phyloP scores from a whole-genome alignment of 257 asterid species.

The Cinchona pubescens region DNA sequence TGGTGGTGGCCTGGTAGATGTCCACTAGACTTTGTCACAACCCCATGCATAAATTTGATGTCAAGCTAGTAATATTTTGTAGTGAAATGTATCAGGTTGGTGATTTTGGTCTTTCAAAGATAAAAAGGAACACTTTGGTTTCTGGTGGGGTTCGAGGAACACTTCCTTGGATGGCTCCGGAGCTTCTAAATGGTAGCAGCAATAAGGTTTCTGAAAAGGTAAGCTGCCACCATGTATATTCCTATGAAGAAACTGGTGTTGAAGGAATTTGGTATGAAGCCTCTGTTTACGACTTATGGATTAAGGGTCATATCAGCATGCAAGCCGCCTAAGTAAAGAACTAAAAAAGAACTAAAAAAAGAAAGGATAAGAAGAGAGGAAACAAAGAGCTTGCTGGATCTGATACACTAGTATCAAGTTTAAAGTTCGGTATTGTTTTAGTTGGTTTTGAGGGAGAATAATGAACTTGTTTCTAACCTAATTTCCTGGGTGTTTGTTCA shows the following conservation, averaged over 20 bases:
- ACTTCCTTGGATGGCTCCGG: slow-evolving; percentile 99
- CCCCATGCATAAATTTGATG: neutral
- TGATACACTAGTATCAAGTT: neutral
- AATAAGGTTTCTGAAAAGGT: slow-evolving; percentile 89
- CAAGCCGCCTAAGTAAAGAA: neutral
- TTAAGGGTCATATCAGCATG: no score
- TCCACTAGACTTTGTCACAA: neutral
- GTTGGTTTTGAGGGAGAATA: slow-evolving; percentile 8
- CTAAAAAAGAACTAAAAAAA: neutral
- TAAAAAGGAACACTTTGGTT: slow-evolving; percentile 85
- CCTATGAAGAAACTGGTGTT: neutral
- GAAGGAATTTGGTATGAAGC: slow-evolving; percentile 3
- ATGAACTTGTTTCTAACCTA: neutral
- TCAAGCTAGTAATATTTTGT: slow-evolving; percentile 10
- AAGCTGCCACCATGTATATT: slow-evolving; percentile 37
- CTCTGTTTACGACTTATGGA: neutral
- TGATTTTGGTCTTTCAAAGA: slow-evolving; percentile 88
- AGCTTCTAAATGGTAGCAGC: slow-evolving; percentile 84
- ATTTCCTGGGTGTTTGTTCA: slow-evolving; percentile 16
- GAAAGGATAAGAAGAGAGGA: neutral
- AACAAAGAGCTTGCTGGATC: neutral
- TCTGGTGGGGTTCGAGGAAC: slow-evolving; percentile 95
- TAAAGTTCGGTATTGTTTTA: neutral
- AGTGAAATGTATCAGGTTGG: slow-evolving; percentile 60
- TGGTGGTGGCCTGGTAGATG: slow-evolving; percentile 3